Base-by-base conservation (phyloP, 78 protist species). In the Dictyostelium purpureum region DNA sequence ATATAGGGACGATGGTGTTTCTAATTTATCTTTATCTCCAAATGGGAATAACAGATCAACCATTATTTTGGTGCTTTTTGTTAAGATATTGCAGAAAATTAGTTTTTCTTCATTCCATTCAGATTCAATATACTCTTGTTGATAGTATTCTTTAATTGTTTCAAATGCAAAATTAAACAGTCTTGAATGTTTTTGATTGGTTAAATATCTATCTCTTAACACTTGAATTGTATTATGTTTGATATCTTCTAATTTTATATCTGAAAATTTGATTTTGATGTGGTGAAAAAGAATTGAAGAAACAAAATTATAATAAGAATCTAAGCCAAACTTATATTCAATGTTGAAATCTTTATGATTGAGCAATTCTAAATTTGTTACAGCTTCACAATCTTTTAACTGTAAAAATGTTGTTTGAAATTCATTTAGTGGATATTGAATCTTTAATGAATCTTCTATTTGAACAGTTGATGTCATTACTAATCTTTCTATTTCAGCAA, bases 281-380 rank as follows among this genome's bases (percentile, higher is more conserved):
- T n/a, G n/a, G n/a, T n/a, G n/a, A n/a, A 16, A 57, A 57, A 57
- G 66, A 57, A 57, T 57, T 57, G 66, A n/a, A n/a, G n/a, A n/a
- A n/a, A n/a, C n/a, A n/a, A n/a, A n/a, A n/a, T n/a, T n/a, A n/a
- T n/a, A n/a, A n/a, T n/a, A n/a, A n/a, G n/a, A n/a, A n/a, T n/a
- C n/a, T n/a, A n/a, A n/a, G n/a, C n/a, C n/a, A n/a, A n/a, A n/a
- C n/a, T n/a, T n/a, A n/a, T n/a, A n/a, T n/a, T n/a, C n/a, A n/a
- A n/a, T n/a, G n/a, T n/a, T n/a, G n/a, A n/a, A n/a, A n/a, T n/a
- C n/a, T n/a, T n/a, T n/a, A n/a, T n/a, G n/a, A n/a, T n/a, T n/a
- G n/a, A n/a, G n/a, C n/a, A n/a, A n/a, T n/a, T n/a, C n/a, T n/a
- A n/a, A n/a, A n/a, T n/a, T n/a, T n/a, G n/a, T n/a, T n/a, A n/a